A percentile compares a stretch with the other conserved stretches of the same genome.
Conservation (phyloP, 352 stramenopile species). For the Pythium dissimile region DNA sequence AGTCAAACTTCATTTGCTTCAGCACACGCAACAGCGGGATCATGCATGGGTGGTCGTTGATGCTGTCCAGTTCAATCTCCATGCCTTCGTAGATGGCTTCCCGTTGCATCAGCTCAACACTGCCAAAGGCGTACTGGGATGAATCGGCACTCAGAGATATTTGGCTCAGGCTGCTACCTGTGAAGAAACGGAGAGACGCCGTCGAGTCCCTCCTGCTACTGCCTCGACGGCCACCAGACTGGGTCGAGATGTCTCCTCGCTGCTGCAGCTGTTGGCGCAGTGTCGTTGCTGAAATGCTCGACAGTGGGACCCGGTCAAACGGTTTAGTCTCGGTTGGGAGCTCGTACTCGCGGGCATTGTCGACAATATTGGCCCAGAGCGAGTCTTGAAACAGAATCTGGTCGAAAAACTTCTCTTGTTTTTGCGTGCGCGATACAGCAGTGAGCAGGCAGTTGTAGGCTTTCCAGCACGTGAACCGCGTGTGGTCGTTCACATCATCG, state of each 20-base stretch:
- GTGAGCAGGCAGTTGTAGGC: constrained; percentile 76
- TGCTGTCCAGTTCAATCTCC: constrained; percentile 67
- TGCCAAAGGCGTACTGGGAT: constrained; percentile 11
- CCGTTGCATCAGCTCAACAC: constrained; percentile 20
- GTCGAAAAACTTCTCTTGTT: constrained; percentile 85
- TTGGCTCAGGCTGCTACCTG: constrained; percentile 69
- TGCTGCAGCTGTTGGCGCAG: constrained; percentile 31
- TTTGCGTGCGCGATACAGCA: constrained; percentile 76
- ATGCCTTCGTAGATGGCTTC: constrained; percentile 30
- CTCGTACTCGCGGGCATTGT: constrained; percentile 35
- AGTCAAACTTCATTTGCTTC: constrained; percentile 76
- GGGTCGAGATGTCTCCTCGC: constrained; percentile 3
- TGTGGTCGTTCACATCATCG: constrained; percentile 29
- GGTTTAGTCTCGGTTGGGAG: constrained; percentile 47
- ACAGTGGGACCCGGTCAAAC: constrained; percentile 55
- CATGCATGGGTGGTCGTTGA: constrained; percentile 80
- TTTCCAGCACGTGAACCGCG: constrained; percentile 48
- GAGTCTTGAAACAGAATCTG: constrained; percentile 79
- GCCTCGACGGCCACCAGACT: constrained; percentile 12
- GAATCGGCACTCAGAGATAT: constrained; percentile 15
- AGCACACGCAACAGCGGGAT: constrained; percentile 62
- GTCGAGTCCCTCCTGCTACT: constrained; percentile 18
- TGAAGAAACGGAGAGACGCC: constrained; percentile 63
- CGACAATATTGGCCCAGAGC: constrained; percentile 69
- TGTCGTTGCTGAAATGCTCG: constrained; percentile 37